These are phyloP conservation scores for Penicillium sclerotiorum DNA, from an alignment of 2,329 filamentous ascomycete species.

Conservation along the genomic window DNA sequence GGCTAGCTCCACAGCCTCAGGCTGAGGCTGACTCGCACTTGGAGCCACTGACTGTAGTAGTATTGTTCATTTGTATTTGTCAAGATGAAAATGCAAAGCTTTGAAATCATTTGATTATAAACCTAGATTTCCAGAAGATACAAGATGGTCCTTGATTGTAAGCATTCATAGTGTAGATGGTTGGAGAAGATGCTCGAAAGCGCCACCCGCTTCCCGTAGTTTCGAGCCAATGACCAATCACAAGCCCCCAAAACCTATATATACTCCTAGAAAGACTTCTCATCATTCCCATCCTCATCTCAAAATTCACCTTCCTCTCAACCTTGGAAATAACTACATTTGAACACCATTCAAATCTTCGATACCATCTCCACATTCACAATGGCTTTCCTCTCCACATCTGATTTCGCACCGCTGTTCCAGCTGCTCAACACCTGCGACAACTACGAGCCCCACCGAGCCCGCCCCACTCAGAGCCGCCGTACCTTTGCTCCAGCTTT, in stretches of 20 bases:
- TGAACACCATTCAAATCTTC: constrained; percentile 9
- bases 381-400: constrained; percentile 46
- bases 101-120: too few species aligned
- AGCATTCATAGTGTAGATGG: background rate
- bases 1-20: too few species aligned
- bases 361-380: constrained; percentile 21
- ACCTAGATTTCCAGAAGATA: too few species aligned
- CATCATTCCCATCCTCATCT: background rate
- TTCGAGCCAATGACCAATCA: constrained; percentile 15
- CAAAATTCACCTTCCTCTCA: background rate
- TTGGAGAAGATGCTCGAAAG: constrained; percentile 17
- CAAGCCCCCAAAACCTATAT: constrained; percentile 9
- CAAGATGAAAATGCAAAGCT: too few species aligned
- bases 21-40: too few species aligned
- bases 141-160: too few species aligned
- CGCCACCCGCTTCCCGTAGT: constrained; percentile 19
- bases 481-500: constrained; percentile 44
- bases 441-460: constrained; percentile 41
- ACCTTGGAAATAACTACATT: background rate
- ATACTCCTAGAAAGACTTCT: background rate
- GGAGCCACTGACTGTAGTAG: too few species aligned
- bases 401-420: constrained; percentile 46
- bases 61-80: too few species aligned
- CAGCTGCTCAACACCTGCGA: constrained; percentile 48
- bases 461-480: constrained; percentile 22